Conservation (phyloP, 163 green algal species). For the Chlamydomonas reinhardtii region DNA sequence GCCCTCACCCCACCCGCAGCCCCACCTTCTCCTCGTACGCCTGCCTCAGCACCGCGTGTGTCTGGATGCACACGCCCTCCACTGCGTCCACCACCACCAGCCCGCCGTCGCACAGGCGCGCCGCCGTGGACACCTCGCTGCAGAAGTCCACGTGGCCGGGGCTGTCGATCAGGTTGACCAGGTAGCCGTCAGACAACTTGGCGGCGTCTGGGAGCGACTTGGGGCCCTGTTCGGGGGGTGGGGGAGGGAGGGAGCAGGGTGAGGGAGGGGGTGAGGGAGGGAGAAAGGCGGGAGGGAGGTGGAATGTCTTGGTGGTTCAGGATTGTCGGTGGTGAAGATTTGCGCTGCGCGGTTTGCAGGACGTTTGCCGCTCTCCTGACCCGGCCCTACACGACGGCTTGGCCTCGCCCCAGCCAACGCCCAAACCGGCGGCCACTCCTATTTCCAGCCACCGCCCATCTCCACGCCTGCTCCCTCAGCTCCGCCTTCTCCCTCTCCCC, state of each 20-base stretch:
- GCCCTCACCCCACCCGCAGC: neutral
- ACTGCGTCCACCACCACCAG: constrained; percentile 97
- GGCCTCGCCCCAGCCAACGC: too few relatives aligned
- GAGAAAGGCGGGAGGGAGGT: neutral
- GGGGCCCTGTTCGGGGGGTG: constrained; percentile 53
- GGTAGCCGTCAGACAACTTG: constrained; percentile 68
- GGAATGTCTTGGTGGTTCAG: neutral
- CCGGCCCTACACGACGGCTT: too few relatives aligned
- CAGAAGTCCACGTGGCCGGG: constrained; percentile 99
- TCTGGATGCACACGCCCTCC: constrained; percentile 99
- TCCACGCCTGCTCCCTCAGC: neutral
- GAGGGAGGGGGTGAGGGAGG: neutral
- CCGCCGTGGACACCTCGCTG: constrained; percentile 91
- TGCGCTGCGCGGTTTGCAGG: too few relatives aligned
- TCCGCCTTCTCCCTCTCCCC: neutral
- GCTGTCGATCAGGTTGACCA: constrained; percentile 99
- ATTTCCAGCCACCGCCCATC: too few relatives aligned
- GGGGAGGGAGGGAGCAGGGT: neutral
- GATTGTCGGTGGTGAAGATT: too few relatives aligned
- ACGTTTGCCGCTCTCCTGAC: too few relatives aligned
- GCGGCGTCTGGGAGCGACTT: constrained; percentile 46
- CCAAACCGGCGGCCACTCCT: too few relatives aligned
- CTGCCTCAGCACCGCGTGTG: constrained; percentile 96
- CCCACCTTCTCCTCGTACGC: constrained; percentile 92
- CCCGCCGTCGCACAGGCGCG: constrained; percentile 92